phyloP scores from a whole-genome alignment of 495 filamentous ascomycete species.

The Aspergillus asperescens region DNA sequence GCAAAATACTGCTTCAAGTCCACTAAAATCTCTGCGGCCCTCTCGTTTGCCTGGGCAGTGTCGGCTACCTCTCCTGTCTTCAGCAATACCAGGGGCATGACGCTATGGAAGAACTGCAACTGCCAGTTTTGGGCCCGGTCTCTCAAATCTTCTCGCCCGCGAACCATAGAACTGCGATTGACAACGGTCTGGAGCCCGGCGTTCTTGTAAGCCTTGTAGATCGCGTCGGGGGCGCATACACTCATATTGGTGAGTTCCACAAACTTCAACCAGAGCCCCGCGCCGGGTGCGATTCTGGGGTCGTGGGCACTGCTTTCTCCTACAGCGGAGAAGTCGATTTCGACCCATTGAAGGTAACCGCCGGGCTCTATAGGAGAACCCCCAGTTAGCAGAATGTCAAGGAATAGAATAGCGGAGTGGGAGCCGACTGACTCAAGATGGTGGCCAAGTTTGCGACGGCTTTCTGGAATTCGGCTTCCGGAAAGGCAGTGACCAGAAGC shows the following conservation, averaged over 20 bases:
- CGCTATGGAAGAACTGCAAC: not conserved
- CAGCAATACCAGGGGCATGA: not conserved
- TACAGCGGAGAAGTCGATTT: conserved; percentile 22
- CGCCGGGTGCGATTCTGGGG: not conserved
- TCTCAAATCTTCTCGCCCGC: not conserved
- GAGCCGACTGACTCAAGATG: conserved; percentile 28
- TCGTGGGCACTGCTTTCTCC: not conserved
- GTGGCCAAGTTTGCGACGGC: conserved; percentile 23
- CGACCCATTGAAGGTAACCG: conserved; percentile 38
- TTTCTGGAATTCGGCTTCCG: conserved; percentile 16
- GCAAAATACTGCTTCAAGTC: not conserved
- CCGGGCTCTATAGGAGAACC: conserved; percentile 18
- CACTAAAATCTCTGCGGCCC: not conserved
- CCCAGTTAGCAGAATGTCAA: no score
- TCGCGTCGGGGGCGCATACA: not conserved
- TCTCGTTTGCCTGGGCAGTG: not conserved
- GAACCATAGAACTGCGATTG: not conserved
- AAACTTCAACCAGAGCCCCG: not conserved
- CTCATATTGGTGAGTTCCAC: not conserved
- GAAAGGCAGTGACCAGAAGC: conserved; percentile 25
- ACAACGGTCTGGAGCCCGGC: not conserved
- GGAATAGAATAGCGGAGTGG: not conserved
- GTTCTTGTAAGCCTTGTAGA: not conserved
- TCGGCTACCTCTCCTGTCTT: not conserved
- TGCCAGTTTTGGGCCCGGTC: not conserved